These are phyloP conservation scores for Fusarium sp. DNA, from an alignment of 2,329 filamentous ascomycete species.

Conservation along the genomic window DNA sequence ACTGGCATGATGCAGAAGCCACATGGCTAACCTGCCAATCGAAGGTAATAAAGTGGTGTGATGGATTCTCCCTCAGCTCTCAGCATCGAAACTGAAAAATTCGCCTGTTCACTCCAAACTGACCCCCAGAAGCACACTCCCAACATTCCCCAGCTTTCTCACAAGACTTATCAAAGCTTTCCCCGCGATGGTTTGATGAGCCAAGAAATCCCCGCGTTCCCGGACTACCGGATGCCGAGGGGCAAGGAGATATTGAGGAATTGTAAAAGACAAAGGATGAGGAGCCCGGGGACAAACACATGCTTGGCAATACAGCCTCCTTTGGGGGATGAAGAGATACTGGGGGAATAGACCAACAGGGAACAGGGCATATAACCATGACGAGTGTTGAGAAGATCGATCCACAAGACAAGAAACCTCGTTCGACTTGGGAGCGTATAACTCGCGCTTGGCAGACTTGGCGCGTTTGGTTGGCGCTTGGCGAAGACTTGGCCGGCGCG, in stretches of 20 bases:
- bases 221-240: neutral
- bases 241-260: neutral
- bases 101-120: too few species aligned
- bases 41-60: too few species aligned
- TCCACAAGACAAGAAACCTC: constrained; percentile 18
- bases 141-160: neutral
- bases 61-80: neutral
- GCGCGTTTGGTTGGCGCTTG: constrained; percentile 28
- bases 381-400: constrained; percentile 19
- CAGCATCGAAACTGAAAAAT: too few species aligned
- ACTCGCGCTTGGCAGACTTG: constrained; percentile 25
- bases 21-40: too few species aligned
- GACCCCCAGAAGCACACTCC: too few species aligned
- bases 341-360: neutral
- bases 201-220: constrained; percentile 13
- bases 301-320: too few species aligned
- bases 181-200: neutral
- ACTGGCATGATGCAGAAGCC: too few species aligned
- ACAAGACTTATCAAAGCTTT: neutral
- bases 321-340: too few species aligned
- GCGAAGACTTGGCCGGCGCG: constrained; percentile 30
- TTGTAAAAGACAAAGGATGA: neutral
- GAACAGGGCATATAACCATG: constrained; percentile 1
- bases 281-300: neutral
- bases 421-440: constrained; percentile 12